These are phyloP conservation scores for Polyporus arcularius DNA, from an alignment of 768 basidiomycete species.

Conservation along the genomic window DNA sequence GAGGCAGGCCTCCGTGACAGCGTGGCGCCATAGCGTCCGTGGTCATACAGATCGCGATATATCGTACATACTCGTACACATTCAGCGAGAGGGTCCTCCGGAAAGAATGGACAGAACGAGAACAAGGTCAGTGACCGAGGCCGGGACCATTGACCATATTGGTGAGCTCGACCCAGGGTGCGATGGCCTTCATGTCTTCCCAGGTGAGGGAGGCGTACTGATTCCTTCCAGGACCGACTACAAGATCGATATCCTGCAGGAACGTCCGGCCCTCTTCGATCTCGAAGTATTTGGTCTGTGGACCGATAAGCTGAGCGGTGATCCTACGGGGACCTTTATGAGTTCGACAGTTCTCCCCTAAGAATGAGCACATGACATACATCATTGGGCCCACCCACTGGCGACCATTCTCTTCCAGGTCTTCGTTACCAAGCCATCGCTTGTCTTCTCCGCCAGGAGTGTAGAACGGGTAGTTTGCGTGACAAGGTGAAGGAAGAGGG, in stretches of 20 bases:
- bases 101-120: not conserved
- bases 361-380: conserved; percentile 37
- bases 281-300: conserved; percentile 40
- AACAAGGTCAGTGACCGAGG: conserved; percentile 48
- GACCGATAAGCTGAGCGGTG: conserved; percentile 56
- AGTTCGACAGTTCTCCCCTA: not conserved
- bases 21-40: not conserved
- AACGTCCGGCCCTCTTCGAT: conserved; percentile 31
- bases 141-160: conserved; percentile 70
- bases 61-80: conserved; percentile 4
- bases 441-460: conserved; percentile 70
- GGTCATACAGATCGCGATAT: not conserved
- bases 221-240: conserved; percentile 47
- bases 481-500: conserved; percentile 57
- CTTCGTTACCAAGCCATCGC: conserved; percentile 57
- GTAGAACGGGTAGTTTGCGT: conserved; percentile 70
- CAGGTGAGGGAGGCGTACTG: conserved; percentile 74
- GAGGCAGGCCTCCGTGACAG: not conserved
- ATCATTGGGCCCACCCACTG: conserved; percentile 77
- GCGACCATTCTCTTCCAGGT: conserved; percentile 56
- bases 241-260: conserved; percentile 51
- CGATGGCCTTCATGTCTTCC: conserved; percentile 68
- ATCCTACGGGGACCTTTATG: conserved; percentile 43
- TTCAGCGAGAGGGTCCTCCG: not conserved
- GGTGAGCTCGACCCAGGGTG: conserved; percentile 78